These are phyloP conservation scores for Sophora flavescens DNA, from an alignment of 306 rosid genomes.

Conservation along the genomic window DNA sequence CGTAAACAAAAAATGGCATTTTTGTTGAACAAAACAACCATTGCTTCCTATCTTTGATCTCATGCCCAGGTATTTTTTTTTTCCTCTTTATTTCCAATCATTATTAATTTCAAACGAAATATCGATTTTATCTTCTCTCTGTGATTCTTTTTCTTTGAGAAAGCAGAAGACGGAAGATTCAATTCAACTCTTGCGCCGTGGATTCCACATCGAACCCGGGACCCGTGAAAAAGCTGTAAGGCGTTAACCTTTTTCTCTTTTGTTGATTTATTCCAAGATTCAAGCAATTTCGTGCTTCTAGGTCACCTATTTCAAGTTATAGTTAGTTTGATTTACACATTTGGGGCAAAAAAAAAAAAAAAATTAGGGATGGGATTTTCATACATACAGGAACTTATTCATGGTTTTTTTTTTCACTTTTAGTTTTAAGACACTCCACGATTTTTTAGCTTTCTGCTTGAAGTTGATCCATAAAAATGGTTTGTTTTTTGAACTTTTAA, in stretches of 20 bases:
- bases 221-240: constrained; percentile 92
- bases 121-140: neutral
- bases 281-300: neutral
- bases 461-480: neutral
- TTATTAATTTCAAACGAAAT: neutral
- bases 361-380: neutral
- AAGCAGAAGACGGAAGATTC: constrained; percentile 58
- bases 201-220: constrained; percentile 77
- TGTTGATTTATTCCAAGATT: neutral
- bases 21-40: constrained; percentile 61
- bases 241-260: neutral
- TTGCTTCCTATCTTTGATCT: constrained; percentile 73
- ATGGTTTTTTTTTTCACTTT: neutral
- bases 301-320: neutral
- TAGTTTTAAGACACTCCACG: neutral
- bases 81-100: neutral
- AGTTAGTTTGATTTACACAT: constrained; percentile 23
- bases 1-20: constrained; percentile 67
- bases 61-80: constrained; percentile 56
- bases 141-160: constrained; percentile 7
- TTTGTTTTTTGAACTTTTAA: neutral
- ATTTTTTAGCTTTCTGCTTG: neutral
- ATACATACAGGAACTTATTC: neutral
- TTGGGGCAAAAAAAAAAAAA: neutral
- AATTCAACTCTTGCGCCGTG: constrained; percentile 66